Evolutionary conservation across 306 rosid species (phyloP).

Genomic region (Phaseolus lunatus): DNA sequence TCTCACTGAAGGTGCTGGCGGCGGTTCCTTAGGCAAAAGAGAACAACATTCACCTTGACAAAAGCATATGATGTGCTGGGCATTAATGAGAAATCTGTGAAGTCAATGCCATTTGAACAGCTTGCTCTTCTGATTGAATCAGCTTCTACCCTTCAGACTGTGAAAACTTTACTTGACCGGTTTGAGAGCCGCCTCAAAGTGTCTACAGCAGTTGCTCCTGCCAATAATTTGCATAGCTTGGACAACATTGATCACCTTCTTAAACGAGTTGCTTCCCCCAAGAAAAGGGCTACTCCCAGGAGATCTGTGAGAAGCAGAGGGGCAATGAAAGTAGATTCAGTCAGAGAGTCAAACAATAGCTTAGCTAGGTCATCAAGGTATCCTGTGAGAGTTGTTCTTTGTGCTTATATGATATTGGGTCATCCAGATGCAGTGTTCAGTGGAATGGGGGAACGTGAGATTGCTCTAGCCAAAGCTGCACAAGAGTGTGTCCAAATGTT

Average conservation of each 20-base stretch:
- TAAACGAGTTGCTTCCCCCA: conserved; percentile 86
- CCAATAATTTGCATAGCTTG: conserved; percentile 53
- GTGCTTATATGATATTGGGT: conserved; percentile 88
- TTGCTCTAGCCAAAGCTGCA: conserved; percentile 78
- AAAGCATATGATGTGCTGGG: conserved; percentile 71
- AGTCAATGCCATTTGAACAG: conserved; percentile 90
- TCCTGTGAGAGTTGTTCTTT: conserved; percentile 83
- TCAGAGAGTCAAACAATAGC: conserved; percentile 51
- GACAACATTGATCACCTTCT: conserved; percentile 96
- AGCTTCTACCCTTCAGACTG: conserved; percentile 73
- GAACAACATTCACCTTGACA: conserved; percentile 77
- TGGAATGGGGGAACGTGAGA: conserved; percentile 81
- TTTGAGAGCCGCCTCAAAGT: conserved; percentile 80
- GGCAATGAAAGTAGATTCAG: conserved; percentile 54
- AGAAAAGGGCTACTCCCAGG: conserved; percentile 68
- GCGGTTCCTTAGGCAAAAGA: conserved; percentile 62
- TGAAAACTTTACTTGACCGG: conserved; percentile 80
- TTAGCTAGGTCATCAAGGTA: conserved; percentile 70
- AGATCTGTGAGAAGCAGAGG: conserved; percentile 60
- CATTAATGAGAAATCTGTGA: conserved; percentile 70
- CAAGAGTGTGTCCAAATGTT: conserved; percentile 72
- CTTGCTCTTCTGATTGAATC: conserved; percentile 87
- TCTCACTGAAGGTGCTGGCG: conserved; percentile 81
- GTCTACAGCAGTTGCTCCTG: conserved; percentile 58
- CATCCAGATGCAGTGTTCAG: conserved; percentile 90